Evolutionary conservation across 2,329 filamentous ascomycete genomes (phyloP).

Genomic region (Claviceps fusiformis): DNA sequence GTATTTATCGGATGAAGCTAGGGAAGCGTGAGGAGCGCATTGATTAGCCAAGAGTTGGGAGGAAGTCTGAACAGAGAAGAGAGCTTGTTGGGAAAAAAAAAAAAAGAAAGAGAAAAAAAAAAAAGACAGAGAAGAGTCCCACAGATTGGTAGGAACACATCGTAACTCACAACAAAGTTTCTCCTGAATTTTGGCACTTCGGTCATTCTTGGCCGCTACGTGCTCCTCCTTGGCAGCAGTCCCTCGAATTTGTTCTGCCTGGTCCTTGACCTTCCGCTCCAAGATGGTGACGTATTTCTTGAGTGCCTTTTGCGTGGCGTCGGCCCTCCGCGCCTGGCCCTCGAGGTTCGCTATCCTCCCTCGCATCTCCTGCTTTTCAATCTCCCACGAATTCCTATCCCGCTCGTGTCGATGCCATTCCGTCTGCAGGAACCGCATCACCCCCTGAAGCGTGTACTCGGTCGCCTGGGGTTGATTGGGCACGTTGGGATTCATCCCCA

Average conservation of each 20-base stretch:
- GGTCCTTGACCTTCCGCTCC: constrained; percentile 75
- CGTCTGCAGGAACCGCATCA: constrained; percentile 98
- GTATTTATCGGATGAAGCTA: constrained; percentile 30
- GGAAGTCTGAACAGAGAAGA: too few relatives aligned
- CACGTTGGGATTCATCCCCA: constrained; percentile 32
- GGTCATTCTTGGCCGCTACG: constrained; percentile 35
- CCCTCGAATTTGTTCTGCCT: constrained; percentile 57
- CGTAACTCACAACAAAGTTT: constrained; percentile 35
- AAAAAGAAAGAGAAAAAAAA: neutral
- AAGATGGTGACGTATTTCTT: constrained; percentile 84
- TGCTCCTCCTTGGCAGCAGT: constrained; percentile 21
- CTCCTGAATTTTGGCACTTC: constrained; percentile 40
- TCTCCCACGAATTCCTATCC: constrained; percentile 97
- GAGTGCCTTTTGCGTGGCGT: constrained; percentile 76
- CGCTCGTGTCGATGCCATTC: constrained; percentile 99
- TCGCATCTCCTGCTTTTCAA: constrained; percentile 98
- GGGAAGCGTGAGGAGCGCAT: neutral
- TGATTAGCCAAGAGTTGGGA: neutral
- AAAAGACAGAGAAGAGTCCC: neutral
- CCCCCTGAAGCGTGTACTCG: constrained; percentile 55
- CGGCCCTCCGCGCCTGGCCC: constrained; percentile 73
- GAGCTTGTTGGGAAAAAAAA: neutral
- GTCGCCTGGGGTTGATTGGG: constrained; percentile 42
- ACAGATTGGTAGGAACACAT: constrained; percentile 1
- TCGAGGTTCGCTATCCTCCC: constrained; percentile 89